These are phyloP conservation scores for Limonium bicolor DNA, from an alignment of 148 eudicot species.

Conservation along the genomic window DNA sequence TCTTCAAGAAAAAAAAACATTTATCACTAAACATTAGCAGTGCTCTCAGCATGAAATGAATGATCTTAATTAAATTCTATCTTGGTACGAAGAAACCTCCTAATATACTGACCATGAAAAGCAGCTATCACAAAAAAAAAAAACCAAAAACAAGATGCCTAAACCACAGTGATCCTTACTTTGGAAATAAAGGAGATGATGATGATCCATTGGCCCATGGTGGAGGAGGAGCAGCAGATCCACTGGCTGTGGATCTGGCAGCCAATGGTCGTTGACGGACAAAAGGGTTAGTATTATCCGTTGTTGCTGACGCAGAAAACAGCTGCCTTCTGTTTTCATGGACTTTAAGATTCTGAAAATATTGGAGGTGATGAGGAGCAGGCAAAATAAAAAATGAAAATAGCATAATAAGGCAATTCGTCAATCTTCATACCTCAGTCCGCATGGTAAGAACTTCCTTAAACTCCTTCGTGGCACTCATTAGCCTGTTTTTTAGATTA, in stretches of 20 bases:
- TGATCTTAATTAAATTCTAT: too few species aligned
- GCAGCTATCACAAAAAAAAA: too few species aligned
- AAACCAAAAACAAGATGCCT: not conserved
- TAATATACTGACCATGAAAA: too few species aligned
- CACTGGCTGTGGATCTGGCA: constrained; percentile 27
- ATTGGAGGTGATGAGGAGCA: too few species aligned
- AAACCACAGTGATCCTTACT: constrained; percentile 15
- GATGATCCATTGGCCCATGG: constrained; percentile 60
- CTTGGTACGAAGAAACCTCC: too few species aligned
- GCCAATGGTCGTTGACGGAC: constrained; percentile 68
- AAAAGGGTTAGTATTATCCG: constrained; percentile 49
- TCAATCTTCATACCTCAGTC: constrained; percentile 74
- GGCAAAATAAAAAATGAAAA: too few species aligned
- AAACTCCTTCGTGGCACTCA: constrained; percentile 70
- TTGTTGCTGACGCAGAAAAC: constrained; percentile 43
- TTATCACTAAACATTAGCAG: too few species aligned
- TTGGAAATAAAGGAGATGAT: constrained; percentile 50
- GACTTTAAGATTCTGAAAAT: constrained; percentile 58
- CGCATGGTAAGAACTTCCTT: constrained; percentile 77
- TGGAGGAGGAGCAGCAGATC: constrained; percentile 32
- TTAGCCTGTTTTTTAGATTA: constrained; percentile 59
- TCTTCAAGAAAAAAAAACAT: too few species aligned
- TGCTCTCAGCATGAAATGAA: too few species aligned
- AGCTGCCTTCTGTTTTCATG: constrained; percentile 60
- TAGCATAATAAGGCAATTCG: too few species aligned